Conservation (phyloP, 768 basidiomycete species). For the Albatrellus ellisii region DNA sequence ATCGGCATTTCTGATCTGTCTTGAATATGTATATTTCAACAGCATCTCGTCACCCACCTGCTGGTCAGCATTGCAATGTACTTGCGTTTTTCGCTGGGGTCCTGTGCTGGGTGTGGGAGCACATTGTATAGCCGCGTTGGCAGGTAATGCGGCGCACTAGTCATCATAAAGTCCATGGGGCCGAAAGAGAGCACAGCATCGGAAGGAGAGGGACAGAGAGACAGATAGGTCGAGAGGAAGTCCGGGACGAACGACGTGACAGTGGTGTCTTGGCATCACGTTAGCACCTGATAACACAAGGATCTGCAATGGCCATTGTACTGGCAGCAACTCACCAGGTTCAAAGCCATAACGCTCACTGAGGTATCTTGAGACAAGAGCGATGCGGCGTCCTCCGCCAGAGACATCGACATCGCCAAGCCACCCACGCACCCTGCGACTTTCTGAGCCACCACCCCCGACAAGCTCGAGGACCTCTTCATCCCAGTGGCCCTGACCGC, state of each 20-base stretch:
- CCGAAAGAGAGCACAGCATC: slow-evolving; percentile 75
- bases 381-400: slow-evolving; percentile 48
- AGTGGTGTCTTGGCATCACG: slow-evolving; percentile 50
- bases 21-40: not conserved
- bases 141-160: slow-evolving; percentile 61
- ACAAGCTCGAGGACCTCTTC: slow-evolving; percentile 67
- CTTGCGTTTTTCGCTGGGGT: slow-evolving; percentile 54
- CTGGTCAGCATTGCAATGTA: slow-evolving; percentile 63
- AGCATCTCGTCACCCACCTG: slow-evolving; percentile 29
- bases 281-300: too few species aligned
- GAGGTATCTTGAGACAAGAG: slow-evolving; percentile 60
- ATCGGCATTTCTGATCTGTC: slow-evolving; percentile 53
- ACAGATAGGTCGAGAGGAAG: slow-evolving; percentile 65
- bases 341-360: slow-evolving; percentile 77
- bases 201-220: slow-evolving; percentile 53
- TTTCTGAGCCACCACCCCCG: slow-evolving; percentile 64
- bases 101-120: slow-evolving; percentile 75
- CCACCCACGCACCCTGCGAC: slow-evolving; percentile 59
- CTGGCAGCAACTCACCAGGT: slow-evolving; percentile 30
- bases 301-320: not conserved
- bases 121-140: slow-evolving; percentile 65
- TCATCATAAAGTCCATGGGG: slow-evolving; percentile 66
- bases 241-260: slow-evolving; percentile 70
- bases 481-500: slow-evolving; percentile 56
- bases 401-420: slow-evolving; percentile 70